phyloP scores from a whole-genome alignment of 495 filamentous ascomycete genomes.

The Pyrenopolyporus hunteri region DNA sequence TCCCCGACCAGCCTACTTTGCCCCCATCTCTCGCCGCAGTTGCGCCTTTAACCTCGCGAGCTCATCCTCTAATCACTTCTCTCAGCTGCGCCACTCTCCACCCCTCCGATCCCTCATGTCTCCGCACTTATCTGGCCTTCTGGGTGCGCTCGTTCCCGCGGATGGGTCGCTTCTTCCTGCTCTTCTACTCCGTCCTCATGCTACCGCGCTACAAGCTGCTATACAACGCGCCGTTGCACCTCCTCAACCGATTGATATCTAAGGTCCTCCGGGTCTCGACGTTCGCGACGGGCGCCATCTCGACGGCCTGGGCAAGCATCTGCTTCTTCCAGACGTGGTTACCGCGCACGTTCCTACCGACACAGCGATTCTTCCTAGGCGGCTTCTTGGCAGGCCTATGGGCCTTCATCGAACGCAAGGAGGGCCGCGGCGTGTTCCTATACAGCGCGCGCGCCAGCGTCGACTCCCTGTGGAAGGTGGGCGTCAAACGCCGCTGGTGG shows the following conservation, averaged over 20 bases:
- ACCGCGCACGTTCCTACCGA: conserved; percentile 75
- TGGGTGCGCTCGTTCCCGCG: conserved; percentile 79
- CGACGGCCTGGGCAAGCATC: conserved; percentile 83
- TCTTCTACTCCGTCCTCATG: conserved; percentile 69
- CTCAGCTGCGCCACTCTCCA: conserved; percentile 94
- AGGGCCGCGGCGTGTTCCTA: conserved; percentile 68
- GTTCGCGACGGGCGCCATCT: conserved; percentile 77
- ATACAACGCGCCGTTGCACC: conserved; percentile 66
- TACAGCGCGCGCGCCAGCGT: conserved; percentile 75
- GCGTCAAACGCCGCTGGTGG: conserved; percentile 84
- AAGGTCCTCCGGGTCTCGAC: conserved; percentile 70
- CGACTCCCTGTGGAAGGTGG: conserved; percentile 87
- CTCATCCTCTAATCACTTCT: conserved; percentile 80
- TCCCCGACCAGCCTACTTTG: conserved; percentile 70
- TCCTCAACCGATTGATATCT: conserved; percentile 66
- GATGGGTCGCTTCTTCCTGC: conserved; percentile 74
- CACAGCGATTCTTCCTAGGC: conserved; percentile 83
- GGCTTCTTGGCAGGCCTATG: conserved; percentile 85
- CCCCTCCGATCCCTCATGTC: conserved; percentile 83
- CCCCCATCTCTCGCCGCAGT: conserved; percentile 69
- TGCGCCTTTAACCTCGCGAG: conserved; percentile 77
- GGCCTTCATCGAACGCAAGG: conserved; percentile 70
- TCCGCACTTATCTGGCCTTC: conserved; percentile 81
- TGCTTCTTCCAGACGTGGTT: conserved; percentile 84
- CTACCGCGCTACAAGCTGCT: conserved; percentile 70